Conservation (phyloP, 169 alveolate genomes). For the Plasmodium adleri region DNA sequence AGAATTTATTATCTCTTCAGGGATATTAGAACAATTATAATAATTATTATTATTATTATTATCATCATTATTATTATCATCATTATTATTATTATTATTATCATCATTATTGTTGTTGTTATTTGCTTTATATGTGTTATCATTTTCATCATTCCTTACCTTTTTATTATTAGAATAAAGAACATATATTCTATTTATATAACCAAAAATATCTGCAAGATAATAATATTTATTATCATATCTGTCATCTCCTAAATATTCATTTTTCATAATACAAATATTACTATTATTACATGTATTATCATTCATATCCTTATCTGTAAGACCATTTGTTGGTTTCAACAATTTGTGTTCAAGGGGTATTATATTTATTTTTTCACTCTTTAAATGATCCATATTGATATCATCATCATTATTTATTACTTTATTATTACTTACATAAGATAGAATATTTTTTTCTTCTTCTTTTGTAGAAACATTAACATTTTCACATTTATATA, state of each 20-base stretch:
- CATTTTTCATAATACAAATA: neutral
- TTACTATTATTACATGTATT: neutral
- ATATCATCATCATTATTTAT: no score
- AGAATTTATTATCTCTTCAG: no score
- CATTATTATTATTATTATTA: neutral
- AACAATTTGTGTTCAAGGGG: no score
- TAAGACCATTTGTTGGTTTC: neutral
- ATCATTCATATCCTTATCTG: neutral
- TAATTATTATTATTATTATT: no score
- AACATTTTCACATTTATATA: neutral
- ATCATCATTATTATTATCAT: neutral
- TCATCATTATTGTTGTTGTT: neutral
- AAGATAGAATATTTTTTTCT: neutral
- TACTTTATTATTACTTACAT: no score
- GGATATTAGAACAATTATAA: no score
- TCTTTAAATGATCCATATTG: neutral
- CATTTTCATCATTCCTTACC: neutral
- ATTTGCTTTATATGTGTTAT: no score
- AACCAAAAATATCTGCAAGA: constrained; percentile 13
- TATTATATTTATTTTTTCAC: neutral
- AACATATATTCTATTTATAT: constrained; percentile 20
- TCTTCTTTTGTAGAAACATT: neutral
- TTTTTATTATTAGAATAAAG: neutral
- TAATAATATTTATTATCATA: constrained; percentile 13
- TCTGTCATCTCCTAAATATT: constrained; percentile 19